phyloP scores from a whole-genome alignment of 257 asterid genomes.

The Salvia rosmarinus region DNA sequence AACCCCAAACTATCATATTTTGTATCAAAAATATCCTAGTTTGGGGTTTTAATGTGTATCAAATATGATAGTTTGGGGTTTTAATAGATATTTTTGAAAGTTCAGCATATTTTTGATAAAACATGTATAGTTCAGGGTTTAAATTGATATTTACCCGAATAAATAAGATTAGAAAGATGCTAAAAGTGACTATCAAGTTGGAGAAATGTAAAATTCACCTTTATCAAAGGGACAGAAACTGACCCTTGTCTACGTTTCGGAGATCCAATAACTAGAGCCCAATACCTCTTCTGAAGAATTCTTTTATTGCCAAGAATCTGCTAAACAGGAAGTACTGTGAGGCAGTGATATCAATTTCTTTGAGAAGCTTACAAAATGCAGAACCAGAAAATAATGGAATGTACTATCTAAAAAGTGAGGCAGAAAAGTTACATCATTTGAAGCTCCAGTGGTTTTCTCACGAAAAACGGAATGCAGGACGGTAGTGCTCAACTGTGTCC shows the following conservation, averaged over 20 bases:
- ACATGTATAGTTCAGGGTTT: too few relatives aligned
- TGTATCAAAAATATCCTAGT: too few relatives aligned
- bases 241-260: conserved; percentile 73
- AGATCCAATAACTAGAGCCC: conserved; percentile 95
- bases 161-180: too few relatives aligned
- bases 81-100: too few relatives aligned
- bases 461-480: conserved; percentile 87
- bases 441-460: conserved; percentile 78
- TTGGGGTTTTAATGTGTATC: too few relatives aligned
- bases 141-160: too few relatives aligned
- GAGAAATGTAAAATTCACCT: conserved; percentile 51
- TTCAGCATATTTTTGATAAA: too few relatives aligned
- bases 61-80: too few relatives aligned
- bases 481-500: conserved; percentile 79
- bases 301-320: conserved; percentile 56
- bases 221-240: conserved; percentile 73
- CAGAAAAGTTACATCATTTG: conserved; percentile 44
- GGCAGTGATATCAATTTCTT: conserved; percentile 11
- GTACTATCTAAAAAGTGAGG: not conserved
- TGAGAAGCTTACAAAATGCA: not conserved
- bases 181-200: not conserved
- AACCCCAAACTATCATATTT: too few relatives aligned
- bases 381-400: conserved; percentile 4
- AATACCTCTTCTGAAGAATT: conserved; percentile 71
- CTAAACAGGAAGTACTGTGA: conserved; percentile 9